Evolutionary conservation across 306 rosid genomes (phyloP), one percentile per base, ranked within the genome.

Genomic region (Pueraria montana): DNA sequence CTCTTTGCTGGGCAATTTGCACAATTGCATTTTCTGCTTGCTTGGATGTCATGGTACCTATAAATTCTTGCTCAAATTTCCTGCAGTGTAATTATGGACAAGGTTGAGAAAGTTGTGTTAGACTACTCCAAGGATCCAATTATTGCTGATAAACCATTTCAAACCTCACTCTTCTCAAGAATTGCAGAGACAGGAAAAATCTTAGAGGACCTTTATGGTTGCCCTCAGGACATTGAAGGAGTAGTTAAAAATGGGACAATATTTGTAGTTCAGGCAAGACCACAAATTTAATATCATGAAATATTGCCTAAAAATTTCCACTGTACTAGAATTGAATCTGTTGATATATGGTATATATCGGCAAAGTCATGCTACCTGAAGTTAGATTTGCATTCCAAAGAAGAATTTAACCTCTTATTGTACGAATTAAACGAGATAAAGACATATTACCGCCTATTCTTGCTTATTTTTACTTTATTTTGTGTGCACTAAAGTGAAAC

Each of bases 71-170:
- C 67, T 26, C 30, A 62, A 62, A 27, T 62, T 62, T 27, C 20
- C 36, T 62, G 68, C 42, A 62, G 68, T 27, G 68, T 62, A 62
- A 62, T 62, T 6, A 62, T 62, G 42, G 68, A 27, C 21, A 62
- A 27, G 68, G 68, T 62, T 11, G 68, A 62, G 42, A 62, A 62
- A 62, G 42, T 27, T 13, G 68, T 62, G n/a, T 10, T 62, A 62
- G 68, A 62, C 68, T 62, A 62, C 68, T 62, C 68, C 68, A 27
- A 62, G 42, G 68, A 62, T 27, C 42, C 68, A 62, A 62, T 62
- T 27, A 27, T 62, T 26, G 1, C 42, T 27, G 20, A 62, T 62
- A 62, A 62, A 62, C 4, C 68, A 62, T 62, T 62, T 14, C 68
- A 27, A 27, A 62, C 40, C 11, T 62, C 68, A 13, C 68, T 62